Base-by-base conservation (phyloP, 2,329 filamentous ascomycete genomes). In the Zymoseptoria tritici region DNA sequence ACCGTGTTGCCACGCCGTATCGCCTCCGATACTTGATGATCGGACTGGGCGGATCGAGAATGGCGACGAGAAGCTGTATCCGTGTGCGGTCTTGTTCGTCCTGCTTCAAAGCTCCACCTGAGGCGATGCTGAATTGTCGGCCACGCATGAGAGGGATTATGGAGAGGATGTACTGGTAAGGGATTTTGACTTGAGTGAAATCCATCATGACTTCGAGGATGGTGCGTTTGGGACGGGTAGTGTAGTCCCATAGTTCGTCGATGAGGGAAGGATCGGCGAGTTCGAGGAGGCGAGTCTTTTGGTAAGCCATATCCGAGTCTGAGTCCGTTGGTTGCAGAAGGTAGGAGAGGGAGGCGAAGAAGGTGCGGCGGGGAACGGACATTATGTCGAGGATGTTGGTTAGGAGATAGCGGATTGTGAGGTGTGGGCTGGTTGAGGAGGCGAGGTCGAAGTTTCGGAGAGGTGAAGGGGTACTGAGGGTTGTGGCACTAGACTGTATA, bases 191-290 rank as follows among this genome's bases (percentile, higher is more conserved):
- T 0, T 84, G 87, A 50, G 88, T 83, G 68, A 99, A 99, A 67
- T 99, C 94, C 59, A 93, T 86, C 26, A 99, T 81, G 3, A 96
- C 88, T 75, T 99, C 94, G 5, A 99, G 79, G 59, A 97, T 96
- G 60, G 89, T 95, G 36, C 94, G 87, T 36, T 91, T 87, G 0
- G 93, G 90, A 8, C 94, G 86, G 0, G 92, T 92, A 1, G 94
- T 94, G 72, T 99, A 99, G 75, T 99, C 93, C 77, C 90, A 97
- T 58, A 96, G 87, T 67, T 99, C 94, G 67, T 97, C 91, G 5
- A 93, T 84, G 67, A 87, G 90, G 52, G 88, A 83, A 0, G 90
- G 85, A 67, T 88, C 83, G 1, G 86, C 86, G 68, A 99, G 94
- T 71, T 99, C 94, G 8, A 88, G 75, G 0, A 99, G 82, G 1